These are phyloP conservation scores for Chaetoceros tenuissimus DNA, from an alignment of 108 stramenopile genomes.

Conservation along the genomic window DNA sequence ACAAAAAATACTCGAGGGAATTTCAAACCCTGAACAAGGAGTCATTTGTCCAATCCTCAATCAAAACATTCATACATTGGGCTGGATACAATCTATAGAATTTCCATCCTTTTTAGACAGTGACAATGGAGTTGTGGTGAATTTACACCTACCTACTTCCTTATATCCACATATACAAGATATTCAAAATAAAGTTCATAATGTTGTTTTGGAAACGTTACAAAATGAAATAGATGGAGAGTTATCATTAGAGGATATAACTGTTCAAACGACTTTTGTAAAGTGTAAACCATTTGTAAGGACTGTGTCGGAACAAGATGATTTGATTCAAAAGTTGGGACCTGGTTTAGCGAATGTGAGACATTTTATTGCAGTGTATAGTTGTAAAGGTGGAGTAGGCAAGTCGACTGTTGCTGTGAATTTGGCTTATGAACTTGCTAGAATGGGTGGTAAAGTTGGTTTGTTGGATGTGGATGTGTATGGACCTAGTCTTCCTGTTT, in stretches of 20 bases:
- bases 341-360: constrained; percentile 58
- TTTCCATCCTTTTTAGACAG: constrained; percentile 13
- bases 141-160: constrained; percentile 50
- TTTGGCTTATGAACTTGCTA: constrained; percentile 92
- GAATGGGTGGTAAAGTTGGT: constrained; percentile 81
- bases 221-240: constrained; percentile 8
- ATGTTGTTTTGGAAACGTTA: constrained; percentile 27
- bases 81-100: constrained; percentile 31
- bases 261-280: constrained; percentile 17
- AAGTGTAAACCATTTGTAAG: constrained; percentile 20
- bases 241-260: constrained; percentile 7
- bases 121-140: constrained; percentile 22
- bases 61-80: constrained; percentile 19
- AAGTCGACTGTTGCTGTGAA: constrained; percentile 97
- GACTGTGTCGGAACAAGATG: constrained; percentile 22
- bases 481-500: constrained; percentile 88
- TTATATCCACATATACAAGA: constrained; percentile 50
- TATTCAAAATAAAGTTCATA: constrained; percentile 30
- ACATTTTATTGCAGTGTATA: constrained; percentile 81
- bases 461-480: constrained; percentile 97
- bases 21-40: constrained; percentile 8
- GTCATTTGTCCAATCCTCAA: constrained; percentile 40
- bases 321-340: constrained; percentile 28
- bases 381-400: constrained; percentile 97
- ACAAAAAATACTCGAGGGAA: constrained; percentile 18